Evolutionary conservation across 108 stramenopile species (phyloP).

Genomic region (Schizochytrium sp.): DNA sequence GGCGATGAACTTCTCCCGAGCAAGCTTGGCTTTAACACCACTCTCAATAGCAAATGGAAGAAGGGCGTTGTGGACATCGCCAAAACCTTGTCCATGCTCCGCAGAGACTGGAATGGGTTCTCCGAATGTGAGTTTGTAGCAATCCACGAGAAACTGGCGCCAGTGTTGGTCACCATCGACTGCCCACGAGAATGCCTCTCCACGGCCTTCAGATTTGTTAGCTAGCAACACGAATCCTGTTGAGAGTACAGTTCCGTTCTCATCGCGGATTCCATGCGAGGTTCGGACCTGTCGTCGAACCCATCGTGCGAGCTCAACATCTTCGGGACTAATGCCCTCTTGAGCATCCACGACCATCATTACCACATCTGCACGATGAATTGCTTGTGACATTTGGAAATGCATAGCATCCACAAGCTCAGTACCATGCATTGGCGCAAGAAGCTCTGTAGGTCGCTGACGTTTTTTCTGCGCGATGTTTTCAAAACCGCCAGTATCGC

Average conservation of each 20-base stretch:
- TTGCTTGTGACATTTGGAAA: slow-evolving; percentile 56
- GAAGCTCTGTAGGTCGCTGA: neutral
- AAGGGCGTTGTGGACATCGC: slow-evolving; percentile 88
- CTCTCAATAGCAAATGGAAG: slow-evolving; percentile 65
- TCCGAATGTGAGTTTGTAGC: slow-evolving; percentile 94
- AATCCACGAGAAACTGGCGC: slow-evolving; percentile 83
- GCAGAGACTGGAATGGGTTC: slow-evolving; percentile 93
- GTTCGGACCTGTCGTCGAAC: slow-evolving; percentile 67
- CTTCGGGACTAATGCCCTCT: slow-evolving; percentile 70
- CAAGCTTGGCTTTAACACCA: neutral
- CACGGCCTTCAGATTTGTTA: slow-evolving; percentile 60
- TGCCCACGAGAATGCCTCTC: slow-evolving; percentile 21
- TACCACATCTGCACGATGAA: slow-evolving; percentile 69
- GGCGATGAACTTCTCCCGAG: neutral
- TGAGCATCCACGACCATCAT: slow-evolving; percentile 72
- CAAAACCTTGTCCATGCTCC: slow-evolving; percentile 93
- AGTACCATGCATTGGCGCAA: neutral
- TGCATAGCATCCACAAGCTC: slow-evolving; percentile 23
- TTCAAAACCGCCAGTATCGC: slow-evolving; percentile 78
- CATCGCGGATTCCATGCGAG: neutral
- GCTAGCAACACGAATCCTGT: slow-evolving; percentile 61
- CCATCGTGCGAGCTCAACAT: slow-evolving; percentile 72
- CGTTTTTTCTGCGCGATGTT: slow-evolving; percentile 29
- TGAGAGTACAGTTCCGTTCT: neutral
- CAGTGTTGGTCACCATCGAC: neutral